A percentile compares a stretch with the other conserved stretches of the same genome.
Evolutionary conservation across 345 rosid species (phyloP).

Genomic region (Lepidium aucheri): DNA sequence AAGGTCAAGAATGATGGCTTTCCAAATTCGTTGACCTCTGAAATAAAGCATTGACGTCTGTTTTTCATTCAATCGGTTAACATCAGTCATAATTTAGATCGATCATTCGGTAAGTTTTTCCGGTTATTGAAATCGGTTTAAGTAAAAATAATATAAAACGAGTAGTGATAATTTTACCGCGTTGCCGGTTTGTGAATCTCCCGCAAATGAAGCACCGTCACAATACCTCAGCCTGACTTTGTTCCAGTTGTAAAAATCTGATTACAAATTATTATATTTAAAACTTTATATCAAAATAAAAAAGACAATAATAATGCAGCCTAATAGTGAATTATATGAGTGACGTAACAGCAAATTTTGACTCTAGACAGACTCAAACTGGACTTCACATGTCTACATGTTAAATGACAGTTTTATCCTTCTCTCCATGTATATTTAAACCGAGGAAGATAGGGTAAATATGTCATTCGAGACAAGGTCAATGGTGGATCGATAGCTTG

Average conservation of each 20-base stretch:
- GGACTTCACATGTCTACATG: conserved; percentile 16
- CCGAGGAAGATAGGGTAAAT: background rate
- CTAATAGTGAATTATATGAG: too few relatives aligned
- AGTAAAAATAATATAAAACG: background rate
- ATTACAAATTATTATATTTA: background rate
- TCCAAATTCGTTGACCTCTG: conserved; percentile 45
- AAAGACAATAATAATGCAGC: background rate
- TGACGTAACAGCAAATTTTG: background rate
- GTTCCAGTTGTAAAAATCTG: conserved; percentile 99
- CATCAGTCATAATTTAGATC: background rate
- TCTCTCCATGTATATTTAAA: background rate
- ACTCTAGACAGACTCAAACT: background rate
- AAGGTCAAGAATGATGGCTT: conserved; percentile 78
- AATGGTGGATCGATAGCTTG: background rate
- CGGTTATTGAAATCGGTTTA: conserved; percentile 8
- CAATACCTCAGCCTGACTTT: conserved; percentile 89
- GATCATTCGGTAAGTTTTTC: background rate
- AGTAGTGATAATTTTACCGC: conserved; percentile 41
- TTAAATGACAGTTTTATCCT: background rate
- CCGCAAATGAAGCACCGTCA: conserved; percentile 94
- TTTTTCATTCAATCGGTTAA: background rate
- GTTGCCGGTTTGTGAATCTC: conserved; percentile 50
- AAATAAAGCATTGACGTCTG: background rate
- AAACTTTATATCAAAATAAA: background rate
- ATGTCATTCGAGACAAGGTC: background rate